Evolutionary conservation across 306 rosid species (phyloP).

Genomic region (Lathyrus aphaca): DNA sequence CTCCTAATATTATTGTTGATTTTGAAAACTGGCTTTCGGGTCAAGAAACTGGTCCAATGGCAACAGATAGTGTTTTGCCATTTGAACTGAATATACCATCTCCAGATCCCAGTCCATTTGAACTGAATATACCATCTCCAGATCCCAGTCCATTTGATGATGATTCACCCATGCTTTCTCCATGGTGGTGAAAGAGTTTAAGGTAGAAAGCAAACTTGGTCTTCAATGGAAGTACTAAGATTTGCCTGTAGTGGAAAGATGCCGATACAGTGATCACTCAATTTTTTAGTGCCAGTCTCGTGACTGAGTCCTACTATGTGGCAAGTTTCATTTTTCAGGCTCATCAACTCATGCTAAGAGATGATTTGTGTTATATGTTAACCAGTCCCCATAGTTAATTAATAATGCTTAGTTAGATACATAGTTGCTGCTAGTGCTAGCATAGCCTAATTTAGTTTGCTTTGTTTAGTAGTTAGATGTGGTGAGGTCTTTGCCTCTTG

Average conservation of each 20-base stretch:
- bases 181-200: constrained; percentile 33
- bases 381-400: constrained; percentile 7
- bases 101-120: constrained; percentile 48
- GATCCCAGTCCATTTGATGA: constrained; percentile 45
- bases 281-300: constrained; percentile 25
- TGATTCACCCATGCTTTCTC: constrained; percentile 41
- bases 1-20: constrained; percentile 19
- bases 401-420: constrained; percentile 31
- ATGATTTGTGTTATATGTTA: constrained; percentile 34
- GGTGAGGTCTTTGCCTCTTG: background rate
- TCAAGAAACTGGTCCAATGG: constrained; percentile 33
- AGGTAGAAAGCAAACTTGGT: constrained; percentile 28
- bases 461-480: constrained; percentile 22
- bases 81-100: constrained; percentile 47
- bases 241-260: constrained; percentile 36
- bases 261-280: constrained; percentile 36
- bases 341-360: constrained; percentile 27
- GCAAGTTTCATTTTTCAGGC: constrained; percentile 27
- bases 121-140: constrained; percentile 48
- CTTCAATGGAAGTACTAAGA: constrained; percentile 10
- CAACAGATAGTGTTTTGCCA: constrained; percentile 44
- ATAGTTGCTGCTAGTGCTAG: constrained; percentile 30
- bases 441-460: constrained; percentile 29
- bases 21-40: constrained; percentile 55
- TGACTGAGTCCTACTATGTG: constrained; percentile 30